A percentile compares a stretch with the other conserved stretches of the same genome.
Evolutionary conservation across 1,139 yeast species (phyloP).

Genomic region (Sugiyamaella castrensis): DNA sequence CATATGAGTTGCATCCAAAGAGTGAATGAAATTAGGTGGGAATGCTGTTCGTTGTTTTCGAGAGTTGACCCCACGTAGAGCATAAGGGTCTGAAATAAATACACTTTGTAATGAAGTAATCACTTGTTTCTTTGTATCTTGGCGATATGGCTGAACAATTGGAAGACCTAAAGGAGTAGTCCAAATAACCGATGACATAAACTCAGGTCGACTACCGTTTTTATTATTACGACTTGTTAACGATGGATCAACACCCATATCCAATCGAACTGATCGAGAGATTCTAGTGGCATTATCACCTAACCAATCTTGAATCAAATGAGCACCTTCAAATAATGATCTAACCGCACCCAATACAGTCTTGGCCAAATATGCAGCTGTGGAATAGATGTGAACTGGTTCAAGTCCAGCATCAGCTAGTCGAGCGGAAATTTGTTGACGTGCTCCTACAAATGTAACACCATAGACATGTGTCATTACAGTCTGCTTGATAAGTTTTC

Average conservation of each 20-base stretch:
- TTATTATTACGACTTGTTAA: constrained; percentile 29
- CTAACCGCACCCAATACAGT: constrained; percentile 83
- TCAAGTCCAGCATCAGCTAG: constrained; percentile 41
- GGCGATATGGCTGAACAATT: constrained; percentile 94
- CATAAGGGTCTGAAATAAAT: constrained; percentile 77
- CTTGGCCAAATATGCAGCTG: constrained; percentile 67
- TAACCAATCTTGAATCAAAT: constrained; percentile 93
- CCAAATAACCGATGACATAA: constrained; percentile 92
- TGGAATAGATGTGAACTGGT: constrained; percentile 36
- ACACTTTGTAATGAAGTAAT: constrained; percentile 81
- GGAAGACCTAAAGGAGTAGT: constrained; percentile 86
- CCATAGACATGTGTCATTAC: constrained; percentile 99
- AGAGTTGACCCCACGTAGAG: constrained; percentile 76
- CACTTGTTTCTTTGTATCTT: constrained; percentile 59
- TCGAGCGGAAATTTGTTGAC: constrained; percentile 63
- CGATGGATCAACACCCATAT: constrained; percentile 32
- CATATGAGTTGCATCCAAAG: constrained; percentile 97
- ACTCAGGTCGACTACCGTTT: constrained; percentile 30
- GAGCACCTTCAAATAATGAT: constrained; percentile 88
- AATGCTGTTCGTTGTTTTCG: constrained; percentile 90
- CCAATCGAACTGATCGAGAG: constrained; percentile 72
- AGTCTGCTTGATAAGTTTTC: constrained; percentile 93
- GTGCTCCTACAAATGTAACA: constrained; percentile 92
- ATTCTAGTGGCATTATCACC: constrained; percentile 82
- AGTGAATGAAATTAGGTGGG: constrained; percentile 95